Evolutionary conservation across 768 basidiomycete genomes (phyloP).

Genomic region (Mrakia blollopis): DNA sequence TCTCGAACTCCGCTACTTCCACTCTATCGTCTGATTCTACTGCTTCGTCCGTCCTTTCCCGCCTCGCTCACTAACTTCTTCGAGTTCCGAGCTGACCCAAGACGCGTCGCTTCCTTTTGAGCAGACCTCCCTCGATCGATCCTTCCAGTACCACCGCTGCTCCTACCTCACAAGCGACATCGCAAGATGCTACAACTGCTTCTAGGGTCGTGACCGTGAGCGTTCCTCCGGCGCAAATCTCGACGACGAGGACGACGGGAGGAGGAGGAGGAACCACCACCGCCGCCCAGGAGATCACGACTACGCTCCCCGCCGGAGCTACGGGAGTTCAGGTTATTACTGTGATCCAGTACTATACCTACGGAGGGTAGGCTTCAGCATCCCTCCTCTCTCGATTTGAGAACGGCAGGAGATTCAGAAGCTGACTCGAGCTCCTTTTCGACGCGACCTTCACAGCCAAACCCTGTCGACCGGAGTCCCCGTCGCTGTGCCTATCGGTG

Average conservation of each 20-base stretch:
- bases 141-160: not conserved
- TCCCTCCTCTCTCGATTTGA: not conserved
- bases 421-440: not conserved
- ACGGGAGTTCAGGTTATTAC: not conserved
- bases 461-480: not conserved
- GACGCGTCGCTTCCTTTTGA: not conserved
- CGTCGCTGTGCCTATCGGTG: not conserved
- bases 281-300: not conserved
- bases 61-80: not conserved
- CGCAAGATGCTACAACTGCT: not conserved
- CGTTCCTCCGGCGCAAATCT: not conserved
- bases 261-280: not conserved
- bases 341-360: conserved; percentile 4
- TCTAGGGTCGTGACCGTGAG: not conserved
- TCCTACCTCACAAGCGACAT: not conserved
- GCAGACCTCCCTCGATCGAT: not conserved
- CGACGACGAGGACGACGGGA: not conserved
- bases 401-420: not conserved
- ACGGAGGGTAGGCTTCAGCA: not conserved
- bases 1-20: not conserved
- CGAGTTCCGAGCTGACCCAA: not conserved
- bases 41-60: not conserved
- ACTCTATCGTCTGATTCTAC: not conserved
- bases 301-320: not conserved
- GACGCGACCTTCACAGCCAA: not conserved